Base-by-base conservation (phyloP, 2,329 filamentous ascomycete genomes). In the Colletotrichum tofieldiae region DNA sequence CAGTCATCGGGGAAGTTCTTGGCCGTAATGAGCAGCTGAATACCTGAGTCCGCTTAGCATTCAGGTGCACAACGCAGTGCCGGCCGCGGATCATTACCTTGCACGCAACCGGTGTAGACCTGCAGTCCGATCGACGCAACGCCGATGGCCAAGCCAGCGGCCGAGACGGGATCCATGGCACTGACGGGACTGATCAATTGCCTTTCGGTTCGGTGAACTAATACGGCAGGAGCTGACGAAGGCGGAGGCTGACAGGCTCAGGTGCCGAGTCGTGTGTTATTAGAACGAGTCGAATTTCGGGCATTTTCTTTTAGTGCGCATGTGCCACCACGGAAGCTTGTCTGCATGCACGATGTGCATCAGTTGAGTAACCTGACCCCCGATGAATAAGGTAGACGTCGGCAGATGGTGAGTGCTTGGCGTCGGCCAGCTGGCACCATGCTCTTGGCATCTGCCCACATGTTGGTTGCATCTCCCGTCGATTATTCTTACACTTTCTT, bases 21-120 rank as follows among this genome's bases (percentile, higher is more conserved):
- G n/a, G 85, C 85, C 7, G 85, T 86, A 55, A 87, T 78, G 41
- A 87, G 81, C 62, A 87, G 78, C 76, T 86, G 85, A 67, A 87
- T 86, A 29, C 81, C 85, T 84, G 74, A 45, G 51, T 55, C 63
- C 26, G 32, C n/a, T 67, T 54, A 67, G 29, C 23, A 43, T 23
- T 23, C 6, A 12, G 11, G 23, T 60, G 65, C 26, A 60, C 60
- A 43, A 55, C 35, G n/a, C 49, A 35, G 56, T 47, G 23, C 5
- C 16, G 12, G 14, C 12, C 5, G 39, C n/a, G 52, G 67, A 5
- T 37, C 14, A 2, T 37, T 14, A 71, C 83, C 82, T 80, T 86
- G 84, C 58, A 86, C 82, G 73, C 85, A 86, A 45, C 83, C 81
- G 9, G 82, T 83, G 65, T 86, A 86, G 61, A 87, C 82, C 72